A percentile compares a stretch with the other conserved stretches of the same genome.
These are phyloP conservation scores for Paracamarosporium sp. DNA, from an alignment of 2,329 filamentous ascomycete genomes.

Conservation along the genomic window DNA sequence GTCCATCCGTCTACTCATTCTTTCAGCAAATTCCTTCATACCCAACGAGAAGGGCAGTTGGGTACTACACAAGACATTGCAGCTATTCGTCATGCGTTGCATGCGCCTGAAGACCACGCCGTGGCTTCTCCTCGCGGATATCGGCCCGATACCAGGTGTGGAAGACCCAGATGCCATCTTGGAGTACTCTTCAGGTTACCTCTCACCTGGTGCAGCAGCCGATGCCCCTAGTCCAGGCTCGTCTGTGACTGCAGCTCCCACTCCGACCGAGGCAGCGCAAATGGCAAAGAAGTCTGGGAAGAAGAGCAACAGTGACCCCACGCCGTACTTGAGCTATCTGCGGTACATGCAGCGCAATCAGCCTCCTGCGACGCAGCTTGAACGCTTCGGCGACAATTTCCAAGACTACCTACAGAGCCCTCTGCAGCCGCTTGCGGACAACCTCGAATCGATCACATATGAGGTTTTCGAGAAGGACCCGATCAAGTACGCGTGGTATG, in stretches of 20 bases:
- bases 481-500: constrained; percentile 97
- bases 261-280: constrained; percentile 70
- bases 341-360: constrained; percentile 85
- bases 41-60: constrained; percentile 65
- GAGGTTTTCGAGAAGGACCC: constrained; percentile 99
- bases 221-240: constrained; percentile 38
- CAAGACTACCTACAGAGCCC: constrained; percentile 97
- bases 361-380: constrained; percentile 67
- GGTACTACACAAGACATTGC: constrained; percentile 65
- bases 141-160: constrained; percentile 61
- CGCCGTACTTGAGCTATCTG: constrained; percentile 79
- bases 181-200: constrained; percentile 42
- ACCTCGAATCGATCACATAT: constrained; percentile 95
- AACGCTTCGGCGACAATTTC: constrained; percentile 73
- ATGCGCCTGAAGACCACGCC: constrained; percentile 64
- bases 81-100: constrained; percentile 63
- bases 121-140: constrained; percentile 66
- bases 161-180: constrained; percentile 48
- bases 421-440: constrained; percentile 92
- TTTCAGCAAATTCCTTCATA: constrained; percentile 62
- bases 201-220: constrained; percentile 53
- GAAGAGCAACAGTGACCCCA: constrained; percentile 62
- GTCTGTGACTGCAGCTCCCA: constrained; percentile 57
- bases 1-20: constrained; percentile 63
- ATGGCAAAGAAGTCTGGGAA: constrained; percentile 40